Percentiles rank a stretch among this genome's conserved stretches.
These are phyloP conservation scores for Curvularia hawaiiensis DNA, from an alignment of 2,329 filamentous ascomycete genomes.

Conservation along the genomic window DNA sequence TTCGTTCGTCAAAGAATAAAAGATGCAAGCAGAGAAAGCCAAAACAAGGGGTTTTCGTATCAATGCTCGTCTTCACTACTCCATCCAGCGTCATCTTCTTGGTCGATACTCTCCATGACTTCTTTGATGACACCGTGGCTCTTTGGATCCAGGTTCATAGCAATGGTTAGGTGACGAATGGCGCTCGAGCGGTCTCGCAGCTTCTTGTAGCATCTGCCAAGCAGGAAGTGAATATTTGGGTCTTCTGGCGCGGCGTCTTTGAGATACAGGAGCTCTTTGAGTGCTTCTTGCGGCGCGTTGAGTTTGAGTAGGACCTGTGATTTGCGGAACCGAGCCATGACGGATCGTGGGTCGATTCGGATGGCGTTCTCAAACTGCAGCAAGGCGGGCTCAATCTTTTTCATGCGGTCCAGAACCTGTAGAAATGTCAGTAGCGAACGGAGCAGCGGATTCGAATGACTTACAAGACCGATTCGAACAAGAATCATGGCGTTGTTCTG, in stretches of 20 bases:
- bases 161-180: conserved; percentile 94
- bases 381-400: conserved; percentile 78
- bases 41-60: not conserved
- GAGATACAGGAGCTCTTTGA: conserved; percentile 82
- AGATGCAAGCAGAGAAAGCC: not conserved
- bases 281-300: conserved; percentile 70
- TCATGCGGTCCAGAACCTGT: conserved; percentile 76
- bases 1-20: not conserved
- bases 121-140: conserved; percentile 95
- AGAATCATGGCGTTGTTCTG: conserved; percentile 91
- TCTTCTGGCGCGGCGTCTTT: conserved; percentile 93
- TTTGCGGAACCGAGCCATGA: conserved; percentile 90
- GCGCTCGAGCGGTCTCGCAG: conserved; percentile 69
- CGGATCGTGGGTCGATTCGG: conserved; percentile 78
- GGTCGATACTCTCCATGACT: conserved; percentile 89
- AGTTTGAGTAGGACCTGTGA: conserved; percentile 84
- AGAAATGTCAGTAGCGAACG: not conserved
- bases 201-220: conserved; percentile 75
- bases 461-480: conserved; percentile 86
- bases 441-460: conserved; percentile 18
- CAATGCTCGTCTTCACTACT: conserved; percentile 43
- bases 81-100: conserved; percentile 61
- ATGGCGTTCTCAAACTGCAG: conserved; percentile 82
- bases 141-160: conserved; percentile 95
- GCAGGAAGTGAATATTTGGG: conserved; percentile 91